A percentile compares a stretch with the other conserved stretches of the same genome.
These are phyloP conservation scores for Boletus fagicola DNA, from an alignment of 768 basidiomycete species.

Conservation along the genomic window DNA sequence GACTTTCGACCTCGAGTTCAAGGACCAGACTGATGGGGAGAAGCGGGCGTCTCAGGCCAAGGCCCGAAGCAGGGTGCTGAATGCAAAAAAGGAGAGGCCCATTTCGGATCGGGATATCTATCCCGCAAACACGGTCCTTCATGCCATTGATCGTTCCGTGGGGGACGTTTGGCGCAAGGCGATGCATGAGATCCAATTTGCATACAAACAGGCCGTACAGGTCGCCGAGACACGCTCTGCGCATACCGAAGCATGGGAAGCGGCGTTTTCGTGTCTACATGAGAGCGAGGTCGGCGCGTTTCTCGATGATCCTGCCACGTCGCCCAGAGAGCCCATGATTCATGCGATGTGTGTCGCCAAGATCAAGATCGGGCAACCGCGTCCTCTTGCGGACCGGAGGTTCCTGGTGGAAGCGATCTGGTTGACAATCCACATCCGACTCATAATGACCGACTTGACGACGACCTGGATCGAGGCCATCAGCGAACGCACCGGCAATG, in stretches of 20 bases:
- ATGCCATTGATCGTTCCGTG: constrained; percentile 34
- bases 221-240: constrained; percentile 51
- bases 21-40: constrained; percentile 4
- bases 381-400: constrained; percentile 56
- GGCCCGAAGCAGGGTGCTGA: constrained; percentile 17
- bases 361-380: constrained; percentile 53
- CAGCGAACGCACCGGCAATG: constrained; percentile 13
- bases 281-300: constrained; percentile 43
- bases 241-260: constrained; percentile 59
- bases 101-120: constrained; percentile 29
- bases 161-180: constrained; percentile 39
- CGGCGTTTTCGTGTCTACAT: constrained; percentile 53
- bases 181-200: constrained; percentile 35
- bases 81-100: constrained; percentile 19
- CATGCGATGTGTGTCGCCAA: constrained; percentile 52
- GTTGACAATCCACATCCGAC: constrained; percentile 51
- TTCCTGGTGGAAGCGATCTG: constrained; percentile 63
- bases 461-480: constrained; percentile 40
- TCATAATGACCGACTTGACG: constrained; percentile 48
- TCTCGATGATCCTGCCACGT: constrained; percentile 30
- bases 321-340: constrained; percentile 43
- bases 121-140: constrained; percentile 22
- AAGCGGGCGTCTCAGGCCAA: constrained; percentile 7
- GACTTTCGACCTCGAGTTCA: constrained; percentile 17
- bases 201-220: constrained; percentile 40